A percentile compares a stretch with the other conserved stretches of the same genome.
These are phyloP conservation scores for Agastache rugosa DNA, from an alignment of 257 asterid species.

Conservation along the genomic window DNA sequence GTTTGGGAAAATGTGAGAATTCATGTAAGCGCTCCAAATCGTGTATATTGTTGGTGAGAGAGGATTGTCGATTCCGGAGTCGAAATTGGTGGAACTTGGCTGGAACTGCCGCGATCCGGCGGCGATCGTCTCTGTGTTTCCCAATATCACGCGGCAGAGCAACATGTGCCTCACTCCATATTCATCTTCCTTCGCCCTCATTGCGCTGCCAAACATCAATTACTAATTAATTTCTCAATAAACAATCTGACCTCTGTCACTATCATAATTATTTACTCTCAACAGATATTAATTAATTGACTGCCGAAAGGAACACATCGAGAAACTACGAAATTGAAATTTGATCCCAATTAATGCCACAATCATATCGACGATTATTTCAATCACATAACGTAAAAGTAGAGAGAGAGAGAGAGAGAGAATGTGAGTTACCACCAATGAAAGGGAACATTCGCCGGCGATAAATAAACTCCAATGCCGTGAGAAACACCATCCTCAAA, in stretches of 20 bases:
- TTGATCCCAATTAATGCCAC: neutral
- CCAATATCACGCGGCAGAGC: constrained; percentile 60
- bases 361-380: neutral
- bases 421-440: constrained; percentile 46
- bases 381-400: neutral
- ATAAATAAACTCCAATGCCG: constrained; percentile 50
- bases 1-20: constrained; percentile 54
- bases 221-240: neutral
- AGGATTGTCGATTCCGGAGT: constrained; percentile 56
- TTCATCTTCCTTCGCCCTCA: constrained; percentile 51
- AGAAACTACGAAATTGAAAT: neutral
- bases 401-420: neutral
- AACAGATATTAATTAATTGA: too few species aligned
- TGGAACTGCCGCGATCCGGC: constrained; percentile 49
- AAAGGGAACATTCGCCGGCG: constrained; percentile 38
- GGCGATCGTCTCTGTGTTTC: constrained; percentile 45
- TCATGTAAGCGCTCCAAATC: constrained; percentile 53
- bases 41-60: constrained; percentile 47
- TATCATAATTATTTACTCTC: neutral
- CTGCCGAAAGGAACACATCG: neutral
- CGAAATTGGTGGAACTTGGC: constrained; percentile 49
- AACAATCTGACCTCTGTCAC: neutral
- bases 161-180: constrained; percentile 53
- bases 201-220: constrained; percentile 36
- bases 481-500: constrained; percentile 29